A percentile compares a stretch with the other conserved stretches of the same genome.
Evolutionary conservation across 192 early-diverging fungal species (phyloP).

Genomic region (Backusella parvicylindrica): DNA sequence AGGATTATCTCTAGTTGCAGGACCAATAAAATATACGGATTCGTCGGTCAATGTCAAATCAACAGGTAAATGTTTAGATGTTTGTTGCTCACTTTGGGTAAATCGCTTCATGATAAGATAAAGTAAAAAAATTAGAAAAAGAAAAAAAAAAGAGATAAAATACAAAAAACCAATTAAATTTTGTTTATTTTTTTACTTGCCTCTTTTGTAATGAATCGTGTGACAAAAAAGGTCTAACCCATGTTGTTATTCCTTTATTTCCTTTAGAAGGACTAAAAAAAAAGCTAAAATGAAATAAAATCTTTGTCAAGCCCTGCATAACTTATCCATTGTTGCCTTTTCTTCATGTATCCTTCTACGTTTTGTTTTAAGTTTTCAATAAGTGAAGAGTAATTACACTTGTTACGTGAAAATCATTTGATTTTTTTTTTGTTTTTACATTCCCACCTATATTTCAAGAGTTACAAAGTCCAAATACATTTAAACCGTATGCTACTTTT

Average conservation of each 20-base stretch:
- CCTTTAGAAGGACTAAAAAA: not conserved
- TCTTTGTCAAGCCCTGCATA: not conserved
- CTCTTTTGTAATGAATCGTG: not conserved
- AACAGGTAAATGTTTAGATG: slow-evolving; percentile 13
- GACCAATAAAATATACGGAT: slow-evolving; percentile 32
- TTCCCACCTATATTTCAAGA: not conserved
- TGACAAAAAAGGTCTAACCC: not conserved
- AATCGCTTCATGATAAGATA: slow-evolving; percentile 9
- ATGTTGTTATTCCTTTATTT: too few relatives aligned
- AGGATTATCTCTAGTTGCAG: slow-evolving; percentile 30
- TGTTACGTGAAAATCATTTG: not conserved
- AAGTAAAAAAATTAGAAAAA: not conserved
- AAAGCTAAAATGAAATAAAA: not conserved
- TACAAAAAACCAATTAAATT: slow-evolving; percentile 4
- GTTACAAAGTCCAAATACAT: not conserved
- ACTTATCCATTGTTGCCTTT: not conserved
- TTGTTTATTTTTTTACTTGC: not conserved
- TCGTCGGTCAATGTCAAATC: slow-evolving; percentile 5
- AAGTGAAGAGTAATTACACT: not conserved
- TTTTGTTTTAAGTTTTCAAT: not conserved
- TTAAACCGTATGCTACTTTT: not conserved
- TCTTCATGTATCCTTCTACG: not conserved
- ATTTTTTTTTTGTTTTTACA: not conserved
- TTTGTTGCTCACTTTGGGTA: not conserved
- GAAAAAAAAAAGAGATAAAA: slow-evolving; percentile 1